Base-by-base conservation (phyloP, 2,329 filamentous ascomycete species). In the Davidsoniella virescens region DNA sequence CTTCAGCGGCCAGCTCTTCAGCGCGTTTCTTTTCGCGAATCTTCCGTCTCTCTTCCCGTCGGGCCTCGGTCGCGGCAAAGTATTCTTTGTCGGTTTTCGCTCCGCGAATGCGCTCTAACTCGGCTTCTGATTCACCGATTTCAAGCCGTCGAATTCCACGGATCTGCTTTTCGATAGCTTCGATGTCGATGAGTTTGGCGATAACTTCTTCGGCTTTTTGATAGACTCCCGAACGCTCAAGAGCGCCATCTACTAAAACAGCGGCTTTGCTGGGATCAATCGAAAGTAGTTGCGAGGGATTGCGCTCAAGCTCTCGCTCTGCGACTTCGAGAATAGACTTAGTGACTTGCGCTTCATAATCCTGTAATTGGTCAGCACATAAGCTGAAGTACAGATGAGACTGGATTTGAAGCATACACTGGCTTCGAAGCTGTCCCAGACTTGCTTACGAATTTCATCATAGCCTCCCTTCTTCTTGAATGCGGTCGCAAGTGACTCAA, bases 381-480 rank as follows among this genome's bases (percentile, higher is more conserved):
- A 4, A 17, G 37, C 16, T 10, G 26, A 37, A 9, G 50, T 40
- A 37, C 7, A 10, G 37, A 25, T 33, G 29, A 33, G 12, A 33
- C 29, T 33, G 16, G 10, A 36, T 8, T 20, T 42, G 16, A 9
- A 39, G 36, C 73, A 52, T 72, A 86, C 82, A 57, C 78, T 80
- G 26, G 75, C 73, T 59, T 80, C 77, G 57, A 86, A 85, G 52
- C 84, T 79, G 43, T 83, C 76, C 75, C 84, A 87, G 9, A 85
- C 72, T 58, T 84, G 75, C 61, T 87, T 88, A 54, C 84, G 78
- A 55, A 88, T 75, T 12, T 73, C 69, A 64, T 92, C 85, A 60
- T 88, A 92, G 52, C 83, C 82, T 54, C 85, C 85, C 64, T 86
- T 87, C 67, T 88, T 90, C 65, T 88, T 88, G 67, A 88, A 90